These are phyloP conservation scores for Emergomyces africanus DNA, from an alignment of 2,329 filamentous ascomycete genomes.

Conservation along the genomic window DNA sequence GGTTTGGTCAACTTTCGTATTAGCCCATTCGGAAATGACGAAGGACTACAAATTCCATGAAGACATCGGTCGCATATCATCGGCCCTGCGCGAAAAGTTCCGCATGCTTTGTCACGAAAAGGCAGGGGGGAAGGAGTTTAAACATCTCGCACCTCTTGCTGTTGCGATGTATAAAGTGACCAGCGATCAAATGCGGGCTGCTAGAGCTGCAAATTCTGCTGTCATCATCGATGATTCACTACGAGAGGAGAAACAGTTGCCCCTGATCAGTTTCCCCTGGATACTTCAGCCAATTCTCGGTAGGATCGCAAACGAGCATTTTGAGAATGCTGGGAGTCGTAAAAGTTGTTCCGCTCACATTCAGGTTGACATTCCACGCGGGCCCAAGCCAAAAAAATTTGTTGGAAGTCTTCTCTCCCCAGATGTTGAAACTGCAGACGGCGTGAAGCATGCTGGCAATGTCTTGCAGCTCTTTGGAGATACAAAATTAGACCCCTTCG, in stretches of 20 bases:
- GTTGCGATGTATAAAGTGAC: constrained; percentile 84
- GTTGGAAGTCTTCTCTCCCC: not conserved
- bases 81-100: constrained; percentile 55
- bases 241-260: constrained; percentile 39
- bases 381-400: not conserved
- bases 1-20: constrained; percentile 73
- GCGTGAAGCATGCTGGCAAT: constrained; percentile 23
- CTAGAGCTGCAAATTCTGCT: constrained; percentile 39
- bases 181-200: constrained; percentile 51
- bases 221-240: constrained; percentile 9
- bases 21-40: constrained; percentile 58
- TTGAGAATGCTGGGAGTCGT: constrained; percentile 2
- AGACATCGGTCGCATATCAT: constrained; percentile 58
- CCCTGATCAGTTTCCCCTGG: constrained; percentile 91
- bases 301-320: constrained; percentile 45
- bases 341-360: not conserved
- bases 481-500: constrained; percentile 5
- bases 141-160: constrained; percentile 56
- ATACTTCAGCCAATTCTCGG: constrained; percentile 64
- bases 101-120: constrained; percentile 51
- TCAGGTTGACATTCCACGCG: not conserved
- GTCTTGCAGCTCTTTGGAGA: constrained; percentile 21
- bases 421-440: constrained; percentile 21
- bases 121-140: constrained; percentile 47
- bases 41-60: constrained; percentile 81